A percentile compares a stretch with the other conserved stretches of the same genome.
Evolutionary conservation across 805 yeast genomes (phyloP).

Genomic region (Candida palmyrensis): DNA sequence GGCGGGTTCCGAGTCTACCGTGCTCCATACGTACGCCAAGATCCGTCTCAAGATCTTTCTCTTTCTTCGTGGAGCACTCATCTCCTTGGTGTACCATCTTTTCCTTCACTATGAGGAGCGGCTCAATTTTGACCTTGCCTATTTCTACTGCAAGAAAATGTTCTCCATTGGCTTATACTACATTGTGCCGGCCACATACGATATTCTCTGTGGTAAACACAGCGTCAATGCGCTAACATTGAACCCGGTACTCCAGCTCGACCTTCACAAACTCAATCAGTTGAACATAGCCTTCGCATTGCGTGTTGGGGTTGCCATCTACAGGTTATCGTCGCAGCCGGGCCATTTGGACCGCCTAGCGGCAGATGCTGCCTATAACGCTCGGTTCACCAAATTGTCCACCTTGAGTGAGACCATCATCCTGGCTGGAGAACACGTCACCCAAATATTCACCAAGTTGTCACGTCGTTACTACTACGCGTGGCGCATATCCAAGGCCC

Average conservation of each 20-base stretch:
- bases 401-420: slow-evolving; percentile 2
- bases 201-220: slow-evolving; percentile 19
- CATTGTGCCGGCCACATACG: slow-evolving; percentile 17
- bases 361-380: slow-evolving; percentile 7
- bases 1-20: slow-evolving; percentile 7
- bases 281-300: slow-evolving; percentile 16
- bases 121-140: slow-evolving; percentile 22
- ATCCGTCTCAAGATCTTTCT: slow-evolving; percentile 12
- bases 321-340: slow-evolving; percentile 9
- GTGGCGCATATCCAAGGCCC: slow-evolving; percentile 59
- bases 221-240: slow-evolving; percentile 27
- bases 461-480: slow-evolving; percentile 58
- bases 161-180: slow-evolving; percentile 14
- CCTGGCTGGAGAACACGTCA: slow-evolving; percentile 8
- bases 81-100: slow-evolving; percentile 26
- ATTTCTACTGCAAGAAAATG: slow-evolving; percentile 26
- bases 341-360: slow-evolving; percentile 8
- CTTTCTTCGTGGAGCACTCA: slow-evolving; percentile 14
- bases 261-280: slow-evolving; percentile 35
- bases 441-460: slow-evolving; percentile 27
- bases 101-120: slow-evolving; percentile 33
- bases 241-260: slow-evolving; percentile 28
- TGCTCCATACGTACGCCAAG: slow-evolving; percentile 6
- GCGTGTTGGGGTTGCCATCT: slow-evolving; percentile 12
- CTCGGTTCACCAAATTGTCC: slow-evolving; percentile 5